Evolutionary conservation across 2,329 filamentous ascomycete genomes (phyloP).

Genomic region (Myotisia sp.): DNA sequence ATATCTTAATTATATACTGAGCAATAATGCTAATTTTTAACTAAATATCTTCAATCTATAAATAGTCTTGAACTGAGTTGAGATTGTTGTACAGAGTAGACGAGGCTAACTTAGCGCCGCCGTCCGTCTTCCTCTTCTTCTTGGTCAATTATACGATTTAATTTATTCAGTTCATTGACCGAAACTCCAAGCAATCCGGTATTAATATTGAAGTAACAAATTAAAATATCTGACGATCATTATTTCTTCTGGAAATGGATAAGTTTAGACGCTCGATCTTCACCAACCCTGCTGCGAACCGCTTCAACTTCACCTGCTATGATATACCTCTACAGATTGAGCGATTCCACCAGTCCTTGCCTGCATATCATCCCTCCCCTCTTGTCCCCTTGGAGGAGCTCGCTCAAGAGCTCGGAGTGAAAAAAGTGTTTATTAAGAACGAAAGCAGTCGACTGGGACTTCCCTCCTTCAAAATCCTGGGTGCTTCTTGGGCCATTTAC

Average conservation of each 20-base stretch:
- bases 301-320: constrained; percentile 6
- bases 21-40: too few species aligned
- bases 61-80: too few species aligned
- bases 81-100: too few species aligned
- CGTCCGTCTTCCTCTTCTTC: too few species aligned
- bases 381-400: constrained; percentile 41
- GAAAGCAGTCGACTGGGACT: constrained; percentile 55
- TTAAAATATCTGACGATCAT: too few species aligned
- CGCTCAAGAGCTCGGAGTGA: constrained; percentile 44
- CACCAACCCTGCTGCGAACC: constrained; percentile 9
- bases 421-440: constrained; percentile 52
- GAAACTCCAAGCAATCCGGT: too few species aligned
- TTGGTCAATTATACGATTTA: too few species aligned
- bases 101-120: too few species aligned
- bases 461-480: constrained; percentile 66
- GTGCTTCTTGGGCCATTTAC: constrained; percentile 59
- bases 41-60: too few species aligned
- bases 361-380: constrained; percentile 42
- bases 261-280: constrained; percentile 2
- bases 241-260: too few species aligned
- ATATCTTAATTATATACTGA: constrained; percentile 5
- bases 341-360: constrained; percentile 45
- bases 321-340: constrained; percentile 15
- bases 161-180: too few species aligned
- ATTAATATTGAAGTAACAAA: too few species aligned